Base-by-base conservation (phyloP, 164 flowering plant genomes). In the Annona cherimola region DNA sequence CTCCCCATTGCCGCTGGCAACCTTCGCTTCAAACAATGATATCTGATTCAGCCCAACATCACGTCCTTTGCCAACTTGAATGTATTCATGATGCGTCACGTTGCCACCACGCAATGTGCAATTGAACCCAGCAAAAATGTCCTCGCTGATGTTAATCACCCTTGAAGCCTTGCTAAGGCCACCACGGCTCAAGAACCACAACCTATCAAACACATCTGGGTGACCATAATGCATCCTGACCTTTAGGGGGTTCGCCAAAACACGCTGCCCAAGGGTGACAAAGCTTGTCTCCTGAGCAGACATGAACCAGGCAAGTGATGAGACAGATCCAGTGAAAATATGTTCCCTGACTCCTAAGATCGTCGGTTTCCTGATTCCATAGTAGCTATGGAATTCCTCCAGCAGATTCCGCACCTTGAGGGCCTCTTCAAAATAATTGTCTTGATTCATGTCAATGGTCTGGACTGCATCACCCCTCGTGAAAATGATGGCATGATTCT, bases 241-340 rank as follows among this genome's bases (percentile, higher is more conserved):
- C 77, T 94, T 94, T 71, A 94, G 76, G 66, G 97, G 98, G 72
- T 92, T 91, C 71, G 99, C 99, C n/a, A 94, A 82, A 69, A 94
- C 97, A 42, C 99, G 95, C 82, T 94, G 99, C 61, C 92, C 98
- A 54, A 94, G 78, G n/a, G 98, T 94, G 75, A 91, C 98, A 83
- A 94, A 94, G 76, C 96, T 94, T 42, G 83, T 90, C 76, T 94
- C 99, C 80, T 94, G 99, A 61, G 98, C 93, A 74, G 98, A 94
- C 99, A 94, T 94, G 80, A 94, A 94, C 98, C 96, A 86, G 63
- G 98, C 99, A 74, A 92, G 96, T 4, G 99, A 94, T 4, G 97
- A 94, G 1, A 92, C 99, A 54, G 98, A 92, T 44, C 99, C 98
- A 0, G 99, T 92, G 78, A 94, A 91, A 74, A 92, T 75, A 71